Evolutionary conservation across 169 alveolate genomes (phyloP).

Genomic region (Plasmodium relictum): DNA sequence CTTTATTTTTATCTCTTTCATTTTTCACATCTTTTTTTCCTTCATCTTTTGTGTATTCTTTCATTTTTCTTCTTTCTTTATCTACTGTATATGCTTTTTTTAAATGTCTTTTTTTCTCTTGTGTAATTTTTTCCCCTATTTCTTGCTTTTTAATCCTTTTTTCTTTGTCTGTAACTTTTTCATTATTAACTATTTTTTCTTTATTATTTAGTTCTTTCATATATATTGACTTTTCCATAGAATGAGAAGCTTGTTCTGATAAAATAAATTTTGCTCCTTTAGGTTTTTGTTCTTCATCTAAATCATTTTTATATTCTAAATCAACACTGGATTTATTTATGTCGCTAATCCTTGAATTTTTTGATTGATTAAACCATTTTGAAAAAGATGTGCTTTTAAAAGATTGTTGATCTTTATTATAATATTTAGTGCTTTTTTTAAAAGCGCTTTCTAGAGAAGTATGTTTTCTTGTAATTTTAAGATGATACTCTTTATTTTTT

Average conservation of each 20-base stretch:
- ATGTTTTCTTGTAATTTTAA: not conserved
- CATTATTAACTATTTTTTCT: not conserved
- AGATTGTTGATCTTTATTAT: not conserved
- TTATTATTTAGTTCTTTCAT: not conserved
- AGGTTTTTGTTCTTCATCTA: slow-evolving; percentile 40
- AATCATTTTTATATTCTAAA: slow-evolving; percentile 26
- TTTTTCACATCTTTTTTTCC: not conserved
- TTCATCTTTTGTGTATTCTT: not conserved
- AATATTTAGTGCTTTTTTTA: not conserved
- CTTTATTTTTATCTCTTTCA: too few species aligned
- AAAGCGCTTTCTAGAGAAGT: not conserved
- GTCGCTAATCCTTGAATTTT: not conserved
- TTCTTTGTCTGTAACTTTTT: not conserved
- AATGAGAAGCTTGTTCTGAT: slow-evolving; percentile 28
- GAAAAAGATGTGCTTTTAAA: not conserved
- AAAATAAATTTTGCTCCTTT: slow-evolving; percentile 11
- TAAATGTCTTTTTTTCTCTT: not conserved
- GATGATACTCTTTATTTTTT: not conserved
- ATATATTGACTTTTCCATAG: slow-evolving; percentile 15
- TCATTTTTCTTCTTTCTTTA: not conserved
- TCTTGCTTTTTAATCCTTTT: too few species aligned
- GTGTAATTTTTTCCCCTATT: not conserved
- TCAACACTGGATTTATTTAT: not conserved
- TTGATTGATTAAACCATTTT: slow-evolving; percentile 8
- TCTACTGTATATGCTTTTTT: not conserved